Base-by-base conservation (phyloP, 2,329 filamentous ascomycete genomes). In the Xylaria sp. region DNA sequence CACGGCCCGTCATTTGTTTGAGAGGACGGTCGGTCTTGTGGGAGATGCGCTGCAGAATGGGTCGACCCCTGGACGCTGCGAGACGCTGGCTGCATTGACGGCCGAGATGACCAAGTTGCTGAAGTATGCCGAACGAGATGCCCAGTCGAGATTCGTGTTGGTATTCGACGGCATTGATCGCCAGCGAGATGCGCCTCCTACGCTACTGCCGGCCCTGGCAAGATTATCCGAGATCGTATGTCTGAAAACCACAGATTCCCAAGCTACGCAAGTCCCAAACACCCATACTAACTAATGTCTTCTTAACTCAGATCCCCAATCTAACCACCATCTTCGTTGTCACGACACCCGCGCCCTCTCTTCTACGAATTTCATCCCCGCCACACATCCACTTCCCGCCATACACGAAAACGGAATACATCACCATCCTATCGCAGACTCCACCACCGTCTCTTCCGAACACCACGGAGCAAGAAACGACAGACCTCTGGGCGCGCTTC, bases 101-200 rank as follows among this genome's bases (percentile, higher is more conserved):
- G 92, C 93, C 31, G 89, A 94, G 75, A 82, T 98, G 66, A 86
- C 86, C 69, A 87, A 84, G 76, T 82, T 93, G 80, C 80, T 94
- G 54, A 81, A 85, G 59, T 83, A 85, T 69, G 74, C 76, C 13
- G 70, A 73, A 23, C 66, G 31, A 28, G 71, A 71, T 7, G 73
- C 77, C 23, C 74, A 77, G 56, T 83, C 83, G 72, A 89, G 90
- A 71, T 94, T 97, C 74, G 89, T 95, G 9, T 80, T 98, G 66
- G 92, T 97, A 11, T 86, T 98, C 71, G 96, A 98, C 82, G 93
- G 89, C 11, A 90, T 98, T 66, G 95, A 98, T 79, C 88, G 86
- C 70, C 92, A 97, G 79, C 86, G 91, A 75, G 95, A 98, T 76
- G 89, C 92, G 6, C 89, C 92, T 6, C 86, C 89, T 2, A 97